Percentiles rank a stretch among this genome's conserved stretches.
Evolutionary conservation across 2,329 filamentous ascomycete species (phyloP).

Genomic region (Xylaria sp.): DNA sequence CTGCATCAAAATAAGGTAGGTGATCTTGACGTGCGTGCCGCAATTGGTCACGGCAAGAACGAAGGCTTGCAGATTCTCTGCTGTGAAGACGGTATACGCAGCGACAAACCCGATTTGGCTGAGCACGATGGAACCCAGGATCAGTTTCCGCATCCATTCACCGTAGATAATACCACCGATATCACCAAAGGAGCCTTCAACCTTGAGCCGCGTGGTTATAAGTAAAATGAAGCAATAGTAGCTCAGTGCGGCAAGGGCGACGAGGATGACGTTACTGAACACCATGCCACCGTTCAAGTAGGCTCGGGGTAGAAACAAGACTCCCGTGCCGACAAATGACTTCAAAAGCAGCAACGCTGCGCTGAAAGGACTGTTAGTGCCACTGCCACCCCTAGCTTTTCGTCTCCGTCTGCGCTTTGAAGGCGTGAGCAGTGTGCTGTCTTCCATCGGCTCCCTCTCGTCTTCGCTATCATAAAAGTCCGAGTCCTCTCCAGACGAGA

Average conservation of each 20-base stretch:
- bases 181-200: conserved; percentile 96
- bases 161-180: conserved; percentile 94
- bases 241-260: conserved; percentile 84
- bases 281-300: conserved; percentile 98
- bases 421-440: conserved; percentile 83
- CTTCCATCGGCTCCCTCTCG: conserved; percentile 83
- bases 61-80: conserved; percentile 94
- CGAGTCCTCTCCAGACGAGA: conserved; percentile 78
- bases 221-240: conserved; percentile 98
- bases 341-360: conserved; percentile 90
- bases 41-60: conserved; percentile 91
- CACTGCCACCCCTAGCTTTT: conserved; percentile 76
- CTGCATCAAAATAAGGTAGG: conserved; percentile 91
- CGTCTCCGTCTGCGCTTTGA: conserved; percentile 78
- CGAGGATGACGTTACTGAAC: conserved; percentile 91
- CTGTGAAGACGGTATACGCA: conserved; percentile 96
- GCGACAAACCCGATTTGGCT: conserved; percentile 96
- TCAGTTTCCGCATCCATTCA: conserved; percentile 86
- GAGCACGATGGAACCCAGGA: conserved; percentile 90
- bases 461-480: conserved; percentile 68
- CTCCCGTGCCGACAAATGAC: conserved; percentile 96
- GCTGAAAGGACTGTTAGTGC: conserved; percentile 80
- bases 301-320: conserved; percentile 90
- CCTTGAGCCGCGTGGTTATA: conserved; percentile 83
- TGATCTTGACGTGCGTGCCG: conserved; percentile 84